These are phyloP conservation scores for Cyberlindnera galapagoensis DNA, from an alignment of 805 yeast genomes.

Conservation along the genomic window DNA sequence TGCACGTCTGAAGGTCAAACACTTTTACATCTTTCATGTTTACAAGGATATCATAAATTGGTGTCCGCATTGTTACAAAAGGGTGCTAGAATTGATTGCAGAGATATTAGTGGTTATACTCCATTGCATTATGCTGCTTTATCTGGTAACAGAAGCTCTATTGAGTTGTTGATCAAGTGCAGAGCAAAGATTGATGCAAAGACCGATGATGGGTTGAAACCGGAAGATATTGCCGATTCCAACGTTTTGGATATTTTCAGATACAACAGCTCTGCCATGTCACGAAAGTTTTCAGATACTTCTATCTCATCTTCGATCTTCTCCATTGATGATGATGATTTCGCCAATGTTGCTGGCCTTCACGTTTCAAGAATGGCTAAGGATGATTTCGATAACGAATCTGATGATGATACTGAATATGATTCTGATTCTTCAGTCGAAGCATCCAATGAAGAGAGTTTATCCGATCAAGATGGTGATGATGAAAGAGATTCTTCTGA, in stretches of 20 bases:
- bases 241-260: conserved; percentile 28
- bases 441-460: conserved; percentile 25
- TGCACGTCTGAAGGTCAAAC: conserved; percentile 83
- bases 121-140: conserved; percentile 86
- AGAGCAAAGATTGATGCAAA: conserved; percentile 52
- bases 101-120: conserved; percentile 76
- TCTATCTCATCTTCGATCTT: conserved; percentile 25
- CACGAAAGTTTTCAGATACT: conserved; percentile 21
- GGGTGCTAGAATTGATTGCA: conserved; percentile 62
- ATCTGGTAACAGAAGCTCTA: conserved; percentile 63
- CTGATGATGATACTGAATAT: conserved; percentile 18
- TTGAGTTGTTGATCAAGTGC: conserved; percentile 53
- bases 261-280: conserved; percentile 9
- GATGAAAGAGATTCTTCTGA: conserved; percentile 2
- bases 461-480: conserved; percentile 16
- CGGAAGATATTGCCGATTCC: conserved; percentile 35
- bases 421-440: conserved; percentile 16
- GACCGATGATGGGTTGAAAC: conserved; percentile 44
- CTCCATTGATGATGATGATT: conserved; percentile 25
- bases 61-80: conserved; percentile 55
- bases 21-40: conserved; percentile 76
- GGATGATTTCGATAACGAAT: conserved; percentile 24
- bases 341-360: conserved; percentile 20
- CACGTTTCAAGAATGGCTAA: conserved; percentile 31
- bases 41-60: conserved; percentile 63